Percentiles rank a stretch among this genome's conserved stretches.
These are phyloP conservation scores for Fusarium algeriense DNA, from an alignment of 2,329 filamentous ascomycete genomes.

Conservation along the genomic window DNA sequence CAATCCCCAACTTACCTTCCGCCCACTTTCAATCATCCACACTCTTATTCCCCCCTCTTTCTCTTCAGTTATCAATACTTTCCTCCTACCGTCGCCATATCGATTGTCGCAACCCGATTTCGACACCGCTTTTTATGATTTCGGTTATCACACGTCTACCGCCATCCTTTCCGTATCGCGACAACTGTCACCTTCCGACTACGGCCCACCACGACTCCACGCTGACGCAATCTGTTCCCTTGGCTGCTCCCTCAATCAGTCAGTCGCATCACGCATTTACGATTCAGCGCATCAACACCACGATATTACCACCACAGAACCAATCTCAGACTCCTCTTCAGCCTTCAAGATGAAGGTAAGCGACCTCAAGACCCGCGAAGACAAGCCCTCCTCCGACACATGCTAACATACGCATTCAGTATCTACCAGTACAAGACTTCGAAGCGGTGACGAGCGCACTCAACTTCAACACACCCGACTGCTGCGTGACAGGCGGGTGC, in stretches of 20 bases:
- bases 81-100: slow-evolving; percentile 12
- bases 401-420: slow-evolving; percentile 66
- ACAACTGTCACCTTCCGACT: slow-evolving; percentile 35
- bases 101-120: slow-evolving; percentile 24
- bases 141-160: slow-evolving; percentile 1
- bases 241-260: slow-evolving; percentile 28
- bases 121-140: slow-evolving; percentile 1
- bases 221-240: slow-evolving; percentile 49
- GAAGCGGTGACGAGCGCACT: slow-evolving; percentile 92
- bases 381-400: neutral
- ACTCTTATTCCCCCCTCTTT: slow-evolving; percentile 13
- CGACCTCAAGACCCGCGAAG: slow-evolving; percentile 1
- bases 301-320: slow-evolving; percentile 4
- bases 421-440: slow-evolving; percentile 89
- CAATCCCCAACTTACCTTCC: slow-evolving; percentile 30
- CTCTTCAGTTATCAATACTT: slow-evolving; percentile 22
- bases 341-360: slow-evolving; percentile 56
- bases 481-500: slow-evolving; percentile 91
- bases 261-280: slow-evolving; percentile 30
- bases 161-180: slow-evolving; percentile 34
- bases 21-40: slow-evolving; percentile 7
- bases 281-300: slow-evolving; percentile 17
- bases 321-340: slow-evolving; percentile 4
- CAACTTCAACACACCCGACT: slow-evolving; percentile 95
- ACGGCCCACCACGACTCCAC: slow-evolving; percentile 45